Evolutionary conservation across 2,329 filamentous ascomycete genomes (phyloP).

Genomic region (Fusarium nematophilum): DNA sequence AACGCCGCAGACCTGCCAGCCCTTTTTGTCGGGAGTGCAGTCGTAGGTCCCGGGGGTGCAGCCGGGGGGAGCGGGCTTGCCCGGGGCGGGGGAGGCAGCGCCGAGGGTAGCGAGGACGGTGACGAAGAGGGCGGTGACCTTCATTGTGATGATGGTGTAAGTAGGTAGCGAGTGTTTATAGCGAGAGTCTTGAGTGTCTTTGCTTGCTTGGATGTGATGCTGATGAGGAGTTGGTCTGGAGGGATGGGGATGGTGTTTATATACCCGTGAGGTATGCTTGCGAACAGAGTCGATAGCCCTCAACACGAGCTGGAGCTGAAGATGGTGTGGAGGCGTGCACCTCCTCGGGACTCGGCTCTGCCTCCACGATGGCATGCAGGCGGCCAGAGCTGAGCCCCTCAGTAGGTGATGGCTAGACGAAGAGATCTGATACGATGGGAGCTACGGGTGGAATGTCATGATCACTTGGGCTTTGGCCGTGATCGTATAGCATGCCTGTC

Average conservation of each 20-base stretch:
- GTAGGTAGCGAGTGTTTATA: constrained; percentile 1
- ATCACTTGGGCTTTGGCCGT: too few relatives aligned
- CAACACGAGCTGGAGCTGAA: constrained; percentile 22
- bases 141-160: constrained; percentile 42
- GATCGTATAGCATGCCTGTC: too few relatives aligned
- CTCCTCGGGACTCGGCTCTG: background rate
- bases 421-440: too few relatives aligned
- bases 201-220: constrained; percentile 18
- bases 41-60: constrained; percentile 52
- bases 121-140: constrained; percentile 42
- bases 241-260: constrained; percentile 20
- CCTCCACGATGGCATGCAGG: too few relatives aligned
- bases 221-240: constrained; percentile 26
- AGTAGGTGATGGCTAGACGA: too few relatives aligned
- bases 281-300: too few relatives aligned
- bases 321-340: constrained; percentile 8
- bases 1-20: constrained; percentile 51
- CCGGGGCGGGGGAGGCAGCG: constrained; percentile 30
- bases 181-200: constrained; percentile 19
- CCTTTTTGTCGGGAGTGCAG: constrained; percentile 43
- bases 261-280: constrained; percentile 16
- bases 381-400: too few relatives aligned
- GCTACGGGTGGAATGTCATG: too few relatives aligned
- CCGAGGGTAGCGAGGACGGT: constrained; percentile 38
- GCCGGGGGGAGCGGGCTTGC: background rate